phyloP scores from a whole-genome alignment of 2,329 filamentous ascomycete genomes.

The Fusarium clavum region DNA sequence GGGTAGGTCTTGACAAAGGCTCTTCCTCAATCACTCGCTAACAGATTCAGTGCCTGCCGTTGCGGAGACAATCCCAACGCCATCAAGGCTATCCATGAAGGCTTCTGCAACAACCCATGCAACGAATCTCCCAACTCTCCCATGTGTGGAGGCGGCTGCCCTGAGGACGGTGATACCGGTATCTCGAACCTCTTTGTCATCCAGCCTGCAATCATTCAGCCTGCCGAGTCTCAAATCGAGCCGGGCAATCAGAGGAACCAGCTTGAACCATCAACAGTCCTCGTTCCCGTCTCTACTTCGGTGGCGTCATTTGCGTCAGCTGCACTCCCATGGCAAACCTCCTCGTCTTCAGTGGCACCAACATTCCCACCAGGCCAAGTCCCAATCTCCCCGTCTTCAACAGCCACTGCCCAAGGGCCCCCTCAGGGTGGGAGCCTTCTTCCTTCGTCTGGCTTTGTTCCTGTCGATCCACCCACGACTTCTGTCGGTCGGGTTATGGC shows the following conservation, averaged over 20 bases:
- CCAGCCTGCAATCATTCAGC: slow-evolving; percentile 25
- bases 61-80: slow-evolving; percentile 51
- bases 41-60: slow-evolving; percentile 49
- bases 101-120: slow-evolving; percentile 50
- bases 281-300: not conserved
- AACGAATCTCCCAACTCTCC: slow-evolving; percentile 46
- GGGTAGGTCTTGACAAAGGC: slow-evolving; percentile 41
- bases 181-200: slow-evolving; percentile 51
- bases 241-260: slow-evolving; percentile 15
- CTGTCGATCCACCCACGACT: not conserved
- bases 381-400: not conserved
- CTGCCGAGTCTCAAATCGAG: slow-evolving; percentile 14
- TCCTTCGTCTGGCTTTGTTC: not conserved
- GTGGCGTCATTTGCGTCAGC: slow-evolving; percentile 19
- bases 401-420: not conserved
- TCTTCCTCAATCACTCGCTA: not conserved
- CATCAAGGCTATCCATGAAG: slow-evolving; percentile 46
- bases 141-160: slow-evolving; percentile 51
- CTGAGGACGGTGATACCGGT: slow-evolving; percentile 35
- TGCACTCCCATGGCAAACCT: slow-evolving; percentile 7
- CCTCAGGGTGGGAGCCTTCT: not conserved
- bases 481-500: not conserved
- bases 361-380: not conserved
- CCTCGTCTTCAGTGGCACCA: not conserved
- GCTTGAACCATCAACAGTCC: not conserved